Evolutionary conservation across 106 monocot genomes (phyloP).

Genomic region (Dendrobium chrysotoxum): DNA sequence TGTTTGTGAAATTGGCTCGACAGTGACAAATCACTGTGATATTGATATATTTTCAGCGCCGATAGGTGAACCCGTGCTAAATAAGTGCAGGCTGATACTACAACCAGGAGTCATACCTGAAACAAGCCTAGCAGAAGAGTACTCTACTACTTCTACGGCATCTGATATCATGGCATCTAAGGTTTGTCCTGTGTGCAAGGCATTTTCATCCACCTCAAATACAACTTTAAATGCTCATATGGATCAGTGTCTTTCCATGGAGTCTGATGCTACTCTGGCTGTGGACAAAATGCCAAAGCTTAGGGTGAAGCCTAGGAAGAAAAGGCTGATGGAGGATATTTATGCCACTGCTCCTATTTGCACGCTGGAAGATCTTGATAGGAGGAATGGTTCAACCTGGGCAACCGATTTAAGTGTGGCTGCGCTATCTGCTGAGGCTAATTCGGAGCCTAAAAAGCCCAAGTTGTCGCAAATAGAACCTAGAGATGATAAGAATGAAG

Average conservation of each 20-base stretch:
- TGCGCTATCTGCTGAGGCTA: conserved; percentile 2
- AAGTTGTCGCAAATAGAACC: conserved; percentile 15
- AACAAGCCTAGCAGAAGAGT: conserved; percentile 19
- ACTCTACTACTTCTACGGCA: conserved; percentile 31
- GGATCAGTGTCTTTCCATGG: conserved; percentile 58
- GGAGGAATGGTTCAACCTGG: conserved; percentile 76
- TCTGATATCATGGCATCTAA: conserved; percentile 68
- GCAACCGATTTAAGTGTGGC: conserved; percentile 24
- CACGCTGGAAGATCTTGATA: conserved; percentile 78
- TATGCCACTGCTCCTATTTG: conserved; percentile 40
- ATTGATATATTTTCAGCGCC: background rate
- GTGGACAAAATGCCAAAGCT: conserved; percentile 6
- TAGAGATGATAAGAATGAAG: conserved; percentile 19
- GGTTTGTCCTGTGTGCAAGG: conserved; percentile 72
- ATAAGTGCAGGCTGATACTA: conserved; percentile 44
- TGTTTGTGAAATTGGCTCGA: background rate
- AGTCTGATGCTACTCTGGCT: conserved; percentile 14
- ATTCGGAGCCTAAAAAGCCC: conserved; percentile 23
- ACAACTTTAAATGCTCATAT: conserved; percentile 82
- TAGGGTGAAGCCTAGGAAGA: conserved; percentile 56
- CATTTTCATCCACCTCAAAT: conserved; percentile 66
- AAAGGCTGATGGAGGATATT: conserved; percentile 64
- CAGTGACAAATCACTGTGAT: background rate
- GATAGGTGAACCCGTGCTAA: conserved; percentile 1
- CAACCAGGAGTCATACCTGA: background rate